Evolutionary conservation across 495 filamentous ascomycete species (phyloP), one percentile per base, ranked within the genome.

Genomic region (Saxophila tyrrhenica): DNA sequence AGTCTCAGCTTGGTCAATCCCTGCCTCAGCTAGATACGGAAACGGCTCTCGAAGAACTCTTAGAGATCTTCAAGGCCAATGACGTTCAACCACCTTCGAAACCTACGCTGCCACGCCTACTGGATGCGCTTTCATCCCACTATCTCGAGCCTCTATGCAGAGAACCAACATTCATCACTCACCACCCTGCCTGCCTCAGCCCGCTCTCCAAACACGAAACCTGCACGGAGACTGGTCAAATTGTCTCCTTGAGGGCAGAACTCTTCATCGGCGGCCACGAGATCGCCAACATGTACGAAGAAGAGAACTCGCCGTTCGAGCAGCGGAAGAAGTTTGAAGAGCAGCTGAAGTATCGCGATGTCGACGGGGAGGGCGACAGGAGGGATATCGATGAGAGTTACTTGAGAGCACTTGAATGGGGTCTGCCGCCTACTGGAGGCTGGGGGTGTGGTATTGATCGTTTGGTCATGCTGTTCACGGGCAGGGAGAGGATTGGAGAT

Each of bases 381-480:
- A 64, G 67, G 1, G 68, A 58, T 13, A 67, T 95, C 13, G 92
- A 98, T 61, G 86, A 95, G 71, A 81, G 75, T 55, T 97, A 95
- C 61, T 72, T 94, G 3, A 74, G 83, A 51, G 87, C 86, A 3
- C 66, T 98, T 43, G 87, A 90, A 62, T 88, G 84, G 72, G 92
- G 89, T 0, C 69, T 98, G 53, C 92, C 92, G 38, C 83, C 92
- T 16, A 98, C 92, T 1, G 94, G 90, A 0, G 92, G 92, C 2
- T 98, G 92, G 92, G 92, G 92, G 0, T 89, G 88, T 60, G 92
- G 92, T 0, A 74, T 97, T 25, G 92, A 98, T 68, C 74, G 92
- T 52, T 71, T 97, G 48, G 79, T 83, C 35, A 98, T 98, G 92
- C 68, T 95, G 20, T 85, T 96, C 53, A 77, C 80, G 1, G 89